Base-by-base conservation (phyloP, 2,329 filamentous ascomycete genomes). In the Penicillium rolfsii region DNA sequence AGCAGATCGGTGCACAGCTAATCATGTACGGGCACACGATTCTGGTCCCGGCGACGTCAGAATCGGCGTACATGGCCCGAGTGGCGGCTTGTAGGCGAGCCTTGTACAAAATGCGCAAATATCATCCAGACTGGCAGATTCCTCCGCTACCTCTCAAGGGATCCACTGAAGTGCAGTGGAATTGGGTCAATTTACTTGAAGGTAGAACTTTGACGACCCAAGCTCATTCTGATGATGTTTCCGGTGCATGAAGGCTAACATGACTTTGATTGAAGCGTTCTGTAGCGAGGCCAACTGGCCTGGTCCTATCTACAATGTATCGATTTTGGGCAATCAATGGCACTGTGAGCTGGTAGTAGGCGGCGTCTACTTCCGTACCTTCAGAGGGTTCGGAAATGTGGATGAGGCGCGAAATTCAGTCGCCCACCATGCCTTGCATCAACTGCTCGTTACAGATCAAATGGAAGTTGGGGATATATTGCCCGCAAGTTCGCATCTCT, bases 1-100 rank as follows among this genome's bases (percentile, higher is more conserved):
- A 54, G 19, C 53, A 48, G 52, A 52, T 62, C 8, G 65, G 64
- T 0, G 67, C 70, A 5, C 73, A 62, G 24, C 64, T 78, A 16
- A 71, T 67, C 0, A 60, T 77, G 38, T 75, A 71, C 53, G 73
- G 70, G 7, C 62, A 69, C 35, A 74, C 70, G 1, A 59, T 73
- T n/a, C 45, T 65, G 9, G 59, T 55, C 14, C 30, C 57, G 4
- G 59, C 66, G 6, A 19, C 30, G 2, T 64, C 59, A 22, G 36
- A 59, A 4, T 63, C 64, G 11, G 60, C 64, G 6, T 52, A 58
- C 5, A 59, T 55, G 30, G 73, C 70, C 5, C 73, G 68, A 28
- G 66, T 70, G 3, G 62, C 65, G 14, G 65, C 65, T 5, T 76
- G 70, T 50, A 69, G 67, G n/a, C 66, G 62, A 30, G 73, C 71